A percentile compares a stretch with the other conserved stretches of the same genome.
These are phyloP conservation scores for Eremothecium coryli DNA, from an alignment of 1,139 yeast genomes.

Conservation along the genomic window DNA sequence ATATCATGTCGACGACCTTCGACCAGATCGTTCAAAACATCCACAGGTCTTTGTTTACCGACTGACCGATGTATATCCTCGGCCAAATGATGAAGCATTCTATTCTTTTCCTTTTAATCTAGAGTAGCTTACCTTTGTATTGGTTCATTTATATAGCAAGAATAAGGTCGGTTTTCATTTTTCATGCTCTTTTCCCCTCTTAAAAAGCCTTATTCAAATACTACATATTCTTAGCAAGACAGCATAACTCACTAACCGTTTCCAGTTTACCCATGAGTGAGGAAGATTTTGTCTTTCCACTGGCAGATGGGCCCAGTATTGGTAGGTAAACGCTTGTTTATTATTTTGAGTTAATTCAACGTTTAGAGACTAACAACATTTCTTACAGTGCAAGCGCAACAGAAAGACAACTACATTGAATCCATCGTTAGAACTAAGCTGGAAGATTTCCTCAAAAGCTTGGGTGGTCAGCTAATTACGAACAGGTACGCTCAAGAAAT, in stretches of 20 bases:
- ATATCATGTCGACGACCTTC: no score
- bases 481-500: slow-evolving; percentile 59
- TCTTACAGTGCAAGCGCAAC: slow-evolving; percentile 60
- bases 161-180: no score
- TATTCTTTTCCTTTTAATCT: no score
- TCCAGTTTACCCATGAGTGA: slow-evolving; percentile 1
- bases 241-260: no score
- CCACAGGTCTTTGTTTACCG: no score
- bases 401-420: slow-evolving; percentile 73
- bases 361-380: slow-evolving; percentile 14
- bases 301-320: slow-evolving; percentile 39
- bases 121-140: no score
- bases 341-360: background rate
- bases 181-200: no score
- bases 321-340: slow-evolving; percentile 28
- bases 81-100: no score
- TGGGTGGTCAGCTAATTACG: slow-evolving; percentile 55
- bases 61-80: no score
- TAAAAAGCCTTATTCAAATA: no score
- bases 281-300: slow-evolving; percentile 23
- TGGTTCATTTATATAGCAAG: no score
- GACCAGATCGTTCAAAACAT: slow-evolving; percentile 6
- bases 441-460: slow-evolving; percentile 40
- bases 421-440: slow-evolving; percentile 46
- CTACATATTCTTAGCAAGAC: no score